A percentile compares a stretch with the other conserved stretches of the same genome.
Conservation (phyloP, 2,329 filamentous ascomycete species). For the Aureobasidium melanogenum region DNA sequence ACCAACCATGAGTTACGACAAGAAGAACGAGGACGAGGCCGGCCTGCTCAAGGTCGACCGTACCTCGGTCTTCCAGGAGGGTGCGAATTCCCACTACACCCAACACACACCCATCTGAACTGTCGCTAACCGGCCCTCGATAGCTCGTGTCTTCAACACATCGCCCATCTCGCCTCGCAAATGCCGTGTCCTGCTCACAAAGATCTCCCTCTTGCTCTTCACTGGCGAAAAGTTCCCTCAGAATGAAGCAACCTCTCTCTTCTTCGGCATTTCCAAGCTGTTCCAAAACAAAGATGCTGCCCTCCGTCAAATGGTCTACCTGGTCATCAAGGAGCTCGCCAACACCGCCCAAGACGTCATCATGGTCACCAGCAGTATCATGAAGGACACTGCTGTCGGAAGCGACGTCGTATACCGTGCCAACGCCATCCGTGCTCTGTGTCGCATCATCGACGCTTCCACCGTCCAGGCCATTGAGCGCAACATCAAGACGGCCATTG, state of each 20-base stretch:
- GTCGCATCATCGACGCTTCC: constrained; percentile 91
- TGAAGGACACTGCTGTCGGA: constrained; percentile 96
- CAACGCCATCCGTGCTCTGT: constrained; percentile 91
- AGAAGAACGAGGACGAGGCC: constrained; percentile 97
- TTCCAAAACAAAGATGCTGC: constrained; percentile 99
- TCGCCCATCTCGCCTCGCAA: constrained; percentile 92
- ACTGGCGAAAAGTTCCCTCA: constrained; percentile 95
- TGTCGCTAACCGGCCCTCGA: constrained; percentile 12
- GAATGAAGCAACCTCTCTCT: constrained; percentile 94
- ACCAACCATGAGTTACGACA: constrained; percentile 78
- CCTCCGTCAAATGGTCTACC: constrained; percentile 96
- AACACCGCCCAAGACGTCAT: constrained; percentile 96
- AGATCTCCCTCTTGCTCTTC: constrained; percentile 92
- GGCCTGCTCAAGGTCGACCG: constrained; percentile 95
- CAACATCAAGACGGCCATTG: constrained; percentile 97
- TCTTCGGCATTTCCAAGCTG: constrained; percentile 97
- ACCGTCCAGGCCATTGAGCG: constrained; percentile 97
- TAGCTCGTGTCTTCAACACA: constrained; percentile 95
- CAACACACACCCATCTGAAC: not conserved
- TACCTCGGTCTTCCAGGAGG: constrained; percentile 97
- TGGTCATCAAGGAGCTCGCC: constrained; percentile 95
- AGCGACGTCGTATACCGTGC: constrained; percentile 90
- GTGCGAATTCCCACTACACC: constrained; percentile 46
- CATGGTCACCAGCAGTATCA: constrained; percentile 98
- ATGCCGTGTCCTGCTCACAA: constrained; percentile 96